These are phyloP conservation scores for Carnegiea gigantea DNA, from an alignment of 179 eudicot genomes.

Conservation along the genomic window DNA sequence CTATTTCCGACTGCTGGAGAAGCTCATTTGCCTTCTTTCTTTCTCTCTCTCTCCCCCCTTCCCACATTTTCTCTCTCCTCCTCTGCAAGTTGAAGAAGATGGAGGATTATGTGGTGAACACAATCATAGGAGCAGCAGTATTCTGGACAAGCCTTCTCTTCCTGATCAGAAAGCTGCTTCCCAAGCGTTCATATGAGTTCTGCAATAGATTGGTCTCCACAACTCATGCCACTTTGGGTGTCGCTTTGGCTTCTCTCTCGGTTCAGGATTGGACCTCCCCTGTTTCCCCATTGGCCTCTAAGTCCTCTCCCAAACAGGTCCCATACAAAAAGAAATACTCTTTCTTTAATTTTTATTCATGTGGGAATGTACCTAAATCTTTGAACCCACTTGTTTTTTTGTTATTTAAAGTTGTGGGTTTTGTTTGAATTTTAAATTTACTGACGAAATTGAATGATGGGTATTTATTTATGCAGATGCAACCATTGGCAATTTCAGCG, in stretches of 20 bases:
- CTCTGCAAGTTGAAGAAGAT: slow-evolving; percentile 16
- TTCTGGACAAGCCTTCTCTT: slow-evolving; percentile 63
- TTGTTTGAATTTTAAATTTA: not conserved
- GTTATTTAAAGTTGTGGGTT: not conserved
- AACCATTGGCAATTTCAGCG: slow-evolving; percentile 50
- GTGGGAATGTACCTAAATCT: too few relatives aligned
- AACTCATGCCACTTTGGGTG: slow-evolving; percentile 60
- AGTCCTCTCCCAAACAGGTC: slow-evolving; percentile 72
- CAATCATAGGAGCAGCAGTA: slow-evolving; percentile 44
- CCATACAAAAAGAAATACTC: not conserved
- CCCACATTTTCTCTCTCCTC: not conserved
- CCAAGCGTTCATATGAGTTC: slow-evolving; percentile 62
- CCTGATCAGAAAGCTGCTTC: slow-evolving; percentile 45
- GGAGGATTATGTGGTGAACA: slow-evolving; percentile 50
- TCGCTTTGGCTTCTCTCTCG: slow-evolving; percentile 48
- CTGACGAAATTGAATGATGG: not conserved
- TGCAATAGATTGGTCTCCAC: slow-evolving; percentile 76
- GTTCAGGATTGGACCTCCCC: slow-evolving; percentile 78
- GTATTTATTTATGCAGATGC: slow-evolving; percentile 49
- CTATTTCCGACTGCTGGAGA: not conserved
- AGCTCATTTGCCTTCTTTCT: not conserved
- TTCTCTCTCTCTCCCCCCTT: not conserved
- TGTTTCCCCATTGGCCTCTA: slow-evolving; percentile 66
- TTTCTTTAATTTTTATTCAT: too few relatives aligned
- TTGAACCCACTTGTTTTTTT: not conserved